Evolutionary conservation across 2,329 filamentous ascomycete genomes (phyloP).

Genomic region (Claviceps arundinis): DNA sequence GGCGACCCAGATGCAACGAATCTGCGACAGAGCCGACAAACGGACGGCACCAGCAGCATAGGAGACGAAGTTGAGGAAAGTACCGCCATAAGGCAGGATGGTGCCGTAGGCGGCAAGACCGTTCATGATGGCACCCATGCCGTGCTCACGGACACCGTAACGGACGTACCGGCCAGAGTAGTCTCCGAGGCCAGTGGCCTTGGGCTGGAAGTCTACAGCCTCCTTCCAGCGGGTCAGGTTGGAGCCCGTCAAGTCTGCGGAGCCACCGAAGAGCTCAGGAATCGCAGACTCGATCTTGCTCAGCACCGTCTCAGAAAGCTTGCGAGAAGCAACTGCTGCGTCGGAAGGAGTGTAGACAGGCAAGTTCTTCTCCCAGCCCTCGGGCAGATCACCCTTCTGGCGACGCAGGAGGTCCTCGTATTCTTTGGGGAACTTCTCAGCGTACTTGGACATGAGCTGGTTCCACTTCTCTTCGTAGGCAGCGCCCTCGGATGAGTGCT

Average conservation of each 20-base stretch:
- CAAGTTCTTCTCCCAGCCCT: slow-evolving; percentile 91
- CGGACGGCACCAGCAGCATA: slow-evolving; percentile 93
- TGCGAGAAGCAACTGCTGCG: slow-evolving; percentile 77
- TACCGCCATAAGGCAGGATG: slow-evolving; percentile 84
- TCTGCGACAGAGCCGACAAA: slow-evolving; percentile 80
- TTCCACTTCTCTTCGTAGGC: slow-evolving; percentile 93
- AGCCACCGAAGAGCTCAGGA: slow-evolving; percentile 89
- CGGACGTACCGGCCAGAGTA: slow-evolving; percentile 85
- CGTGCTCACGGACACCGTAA: slow-evolving; percentile 86
- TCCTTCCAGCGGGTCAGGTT: slow-evolving; percentile 99
- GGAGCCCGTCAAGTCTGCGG: slow-evolving; percentile 93
- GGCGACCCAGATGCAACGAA: slow-evolving; percentile 87
- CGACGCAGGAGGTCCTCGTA: slow-evolving; percentile 72
- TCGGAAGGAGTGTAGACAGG: slow-evolving; percentile 84
- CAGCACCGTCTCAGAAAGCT: slow-evolving; percentile 90
- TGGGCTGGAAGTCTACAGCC: slow-evolving; percentile 93
- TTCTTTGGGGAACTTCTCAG: slow-evolving; percentile 61
- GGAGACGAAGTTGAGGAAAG: slow-evolving; percentile 98
- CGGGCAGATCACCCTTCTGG: slow-evolving; percentile 69
- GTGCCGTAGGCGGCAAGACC: slow-evolving; percentile 92
- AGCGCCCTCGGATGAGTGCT: slow-evolving; percentile 75
- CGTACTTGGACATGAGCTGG: slow-evolving; percentile 79
- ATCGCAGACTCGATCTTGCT: slow-evolving; percentile 71
- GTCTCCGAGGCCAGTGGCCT: slow-evolving; percentile 70
- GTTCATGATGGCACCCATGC: slow-evolving; percentile 87